phyloP scores from a whole-genome alignment of 2,329 filamentous ascomycete genomes.

The Rachicladosporium sp. region DNA sequence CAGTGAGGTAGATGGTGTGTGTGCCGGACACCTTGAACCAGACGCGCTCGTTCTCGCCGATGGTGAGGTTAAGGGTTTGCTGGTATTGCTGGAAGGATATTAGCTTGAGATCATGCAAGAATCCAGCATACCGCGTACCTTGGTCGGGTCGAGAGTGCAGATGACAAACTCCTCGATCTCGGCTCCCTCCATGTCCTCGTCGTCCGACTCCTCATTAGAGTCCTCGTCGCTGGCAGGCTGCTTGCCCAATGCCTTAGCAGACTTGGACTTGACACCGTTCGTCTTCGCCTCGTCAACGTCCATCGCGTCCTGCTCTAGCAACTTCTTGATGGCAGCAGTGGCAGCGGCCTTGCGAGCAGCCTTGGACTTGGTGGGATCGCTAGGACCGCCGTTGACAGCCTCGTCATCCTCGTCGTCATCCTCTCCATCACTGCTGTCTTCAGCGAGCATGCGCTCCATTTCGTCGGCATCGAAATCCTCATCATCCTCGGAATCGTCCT shows the following conservation, averaged over 20 bases:
- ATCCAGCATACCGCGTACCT: constrained; percentile 49
- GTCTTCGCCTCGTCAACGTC: constrained; percentile 50
- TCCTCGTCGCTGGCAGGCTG: constrained; percentile 36
- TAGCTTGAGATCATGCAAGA: constrained; percentile 12
- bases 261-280: constrained; percentile 29
- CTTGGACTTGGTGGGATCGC: constrained; percentile 80
- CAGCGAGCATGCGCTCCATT: constrained; percentile 38
- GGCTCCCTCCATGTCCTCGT: constrained; percentile 49
- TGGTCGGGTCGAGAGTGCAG: constrained; percentile 82
- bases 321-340: constrained; percentile 64
- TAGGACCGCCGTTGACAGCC: constrained; percentile 67
- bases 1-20: constrained; percentile 82
- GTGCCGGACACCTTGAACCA: constrained; percentile 88
- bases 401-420: constrained; percentile 44
- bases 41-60: constrained; percentile 76
- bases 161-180: constrained; percentile 83
- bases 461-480: constrained; percentile 37
- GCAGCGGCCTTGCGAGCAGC: constrained; percentile 70
- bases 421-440: constrained; percentile 46
- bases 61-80: constrained; percentile 85
- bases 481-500: constrained; percentile 53
- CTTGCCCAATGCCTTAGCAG: constrained; percentile 55
- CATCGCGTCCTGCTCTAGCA: constrained; percentile 54
- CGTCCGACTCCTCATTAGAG: constrained; percentile 38
- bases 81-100: constrained; percentile 63